Evolutionary conservation across 306 rosid genomes (phyloP).

Genomic region (Dalbergia cochinchinensis): DNA sequence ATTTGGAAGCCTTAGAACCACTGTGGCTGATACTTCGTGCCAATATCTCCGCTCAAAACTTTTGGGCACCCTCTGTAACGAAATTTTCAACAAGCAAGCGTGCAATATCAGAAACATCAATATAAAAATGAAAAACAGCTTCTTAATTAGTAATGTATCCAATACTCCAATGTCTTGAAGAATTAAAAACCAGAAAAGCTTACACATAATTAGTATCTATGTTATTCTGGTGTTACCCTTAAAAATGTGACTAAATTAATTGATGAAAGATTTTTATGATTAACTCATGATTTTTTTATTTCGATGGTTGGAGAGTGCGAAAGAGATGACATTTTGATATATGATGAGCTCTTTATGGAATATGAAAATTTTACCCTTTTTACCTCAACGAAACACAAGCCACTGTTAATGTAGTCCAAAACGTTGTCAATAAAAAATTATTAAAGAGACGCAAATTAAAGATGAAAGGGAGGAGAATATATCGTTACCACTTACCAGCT

Average conservation of each 20-base stretch:
- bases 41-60: conserved; percentile 33
- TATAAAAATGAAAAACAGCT: neutral
- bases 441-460: neutral
- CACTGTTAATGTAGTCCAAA: neutral
- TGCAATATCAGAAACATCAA: neutral
- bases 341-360: too few species aligned
- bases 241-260: neutral
- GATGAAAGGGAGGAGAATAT: neutral
- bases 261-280: neutral
- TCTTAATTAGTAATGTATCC: too few species aligned
- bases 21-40: conserved; percentile 22
- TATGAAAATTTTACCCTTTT: too few species aligned
- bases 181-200: too few species aligned
- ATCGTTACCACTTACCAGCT: conserved; percentile 15
- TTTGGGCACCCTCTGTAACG: conserved; percentile 26
- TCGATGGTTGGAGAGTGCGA: too few species aligned
- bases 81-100: neutral
- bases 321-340: too few species aligned
- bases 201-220: too few species aligned
- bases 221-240: too few species aligned
- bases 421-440: neutral
- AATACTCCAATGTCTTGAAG: too few species aligned
- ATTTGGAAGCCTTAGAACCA: conserved; percentile 47
- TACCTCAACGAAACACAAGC: too few species aligned
- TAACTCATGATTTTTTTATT: neutral